These are phyloP conservation scores for Fragilaria crotonensis DNA, from an alignment of 108 stramenopile species.

Conservation along the genomic window DNA sequence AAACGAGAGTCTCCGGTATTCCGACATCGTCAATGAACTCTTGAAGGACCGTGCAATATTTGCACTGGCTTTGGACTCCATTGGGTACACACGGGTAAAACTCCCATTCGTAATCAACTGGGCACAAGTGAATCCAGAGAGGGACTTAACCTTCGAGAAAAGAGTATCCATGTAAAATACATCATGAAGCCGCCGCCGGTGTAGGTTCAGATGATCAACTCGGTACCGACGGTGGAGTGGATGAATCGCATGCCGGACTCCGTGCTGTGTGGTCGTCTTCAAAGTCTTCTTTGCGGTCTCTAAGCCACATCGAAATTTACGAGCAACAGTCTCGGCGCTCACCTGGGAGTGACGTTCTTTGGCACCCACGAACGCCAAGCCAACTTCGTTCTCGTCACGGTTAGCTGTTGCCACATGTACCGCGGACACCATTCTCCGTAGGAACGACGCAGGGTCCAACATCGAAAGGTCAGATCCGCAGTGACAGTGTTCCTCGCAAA, in stretches of 20 bases:
- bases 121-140: not conserved
- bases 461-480: not conserved
- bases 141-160: not conserved
- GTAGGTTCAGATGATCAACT: conserved; percentile 9
- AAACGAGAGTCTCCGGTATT: not conserved
- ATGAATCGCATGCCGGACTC: conserved; percentile 8
- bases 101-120: not conserved
- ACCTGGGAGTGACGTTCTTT: not conserved
- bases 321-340: not conserved
- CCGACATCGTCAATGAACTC: not conserved
- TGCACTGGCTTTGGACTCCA: too few species aligned
- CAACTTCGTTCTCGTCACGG: not conserved
- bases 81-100: not conserved
- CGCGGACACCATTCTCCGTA: not conserved
- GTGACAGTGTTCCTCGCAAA: not conserved
- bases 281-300: conserved; percentile 15
- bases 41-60: not conserved
- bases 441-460: not conserved
- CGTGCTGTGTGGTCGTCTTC: conserved; percentile 8
- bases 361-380: not conserved
- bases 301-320: conserved; percentile 12
- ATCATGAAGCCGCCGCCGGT: not conserved
- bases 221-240: conserved; percentile 20
- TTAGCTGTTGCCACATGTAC: not conserved
- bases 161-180: not conserved